Evolutionary conservation across 2,329 filamentous ascomycete genomes (phyloP), one percentile per base, ranked within the genome.

Genomic region (Pseudomassariella vexata): DNA sequence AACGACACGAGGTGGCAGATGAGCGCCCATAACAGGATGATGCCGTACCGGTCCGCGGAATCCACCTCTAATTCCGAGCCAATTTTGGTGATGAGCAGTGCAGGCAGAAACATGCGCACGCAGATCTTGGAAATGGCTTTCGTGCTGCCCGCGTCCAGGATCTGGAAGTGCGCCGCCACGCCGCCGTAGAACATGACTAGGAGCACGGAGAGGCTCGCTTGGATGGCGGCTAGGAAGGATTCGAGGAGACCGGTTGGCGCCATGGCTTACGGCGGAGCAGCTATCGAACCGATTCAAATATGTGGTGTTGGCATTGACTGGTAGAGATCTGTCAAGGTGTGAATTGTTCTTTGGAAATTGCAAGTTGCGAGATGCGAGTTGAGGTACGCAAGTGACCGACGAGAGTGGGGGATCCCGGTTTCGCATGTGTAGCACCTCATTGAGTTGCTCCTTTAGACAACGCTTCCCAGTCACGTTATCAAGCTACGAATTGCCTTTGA

Each of bases 41-140:
- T 44, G n/a, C 53, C 44, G 42, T 63, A 66, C 21, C 55, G 53
- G 31, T 44, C 34, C 1, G 52, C 59, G 3, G 55, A 57, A 0
- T 49, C 56, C 3, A 49, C 32, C 28, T 63, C 55, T 16, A 66
- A 48, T 40, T 66, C 52, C 4, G 56, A 48, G 7, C 65, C 66
- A 22, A 70, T 56, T 38, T 67, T 62, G 10, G 59, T 62, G 43
- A 70, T 49, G 7, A 70, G 50, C 7, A 70, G 51, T 0, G 62
- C 62, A 0, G 66, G 66, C 5, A 70, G 51, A 30, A 68, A 68
- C 34, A 69, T 54, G 20, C 61, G 59, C 11, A 68, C 64, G 39
- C 64, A 68, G 5, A 68, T 48, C 23, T 63, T 60, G 23, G 65
- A 69, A 17, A 70, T 58, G 20, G 60, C 49, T 37, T 61, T 63